A percentile compares a stretch with the other conserved stretches of the same genome.
phyloP scores from a whole-genome alignment of 495 filamentous ascomycete genomes.

The Aspergillus asperescens region DNA sequence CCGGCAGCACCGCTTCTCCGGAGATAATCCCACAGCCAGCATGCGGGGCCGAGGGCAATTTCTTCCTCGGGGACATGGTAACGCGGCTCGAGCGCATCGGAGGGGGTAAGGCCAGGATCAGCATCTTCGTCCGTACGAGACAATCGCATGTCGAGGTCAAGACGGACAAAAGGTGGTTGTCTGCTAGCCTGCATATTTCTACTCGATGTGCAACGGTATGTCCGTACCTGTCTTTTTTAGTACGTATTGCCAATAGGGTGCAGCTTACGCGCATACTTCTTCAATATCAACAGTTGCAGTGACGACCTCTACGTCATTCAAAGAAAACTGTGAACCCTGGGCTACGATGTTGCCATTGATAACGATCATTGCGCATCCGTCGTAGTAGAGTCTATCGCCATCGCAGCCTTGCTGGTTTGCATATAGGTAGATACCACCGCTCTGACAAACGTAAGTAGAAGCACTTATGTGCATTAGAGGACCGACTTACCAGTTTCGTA shows the following conservation, averaged over 20 bases:
- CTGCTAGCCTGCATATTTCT: slow-evolving; percentile 40
- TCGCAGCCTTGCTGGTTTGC: slow-evolving; percentile 72
- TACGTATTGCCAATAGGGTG: background rate
- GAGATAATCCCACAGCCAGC: slow-evolving; percentile 86
- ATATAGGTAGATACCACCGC: slow-evolving; percentile 74
- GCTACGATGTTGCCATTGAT: slow-evolving; percentile 68
- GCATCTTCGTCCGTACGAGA: slow-evolving; percentile 31
- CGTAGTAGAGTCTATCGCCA: slow-evolving; percentile 60
- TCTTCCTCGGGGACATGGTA: slow-evolving; percentile 69
- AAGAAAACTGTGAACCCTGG: slow-evolving; percentile 66
- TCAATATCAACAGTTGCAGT: slow-evolving; percentile 79
- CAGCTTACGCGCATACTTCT: slow-evolving; percentile 48
- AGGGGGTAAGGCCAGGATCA: slow-evolving; percentile 38
- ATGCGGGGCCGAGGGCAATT: slow-evolving; percentile 63
- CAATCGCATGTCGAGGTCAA: slow-evolving; percentile 35
- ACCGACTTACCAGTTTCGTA: slow-evolving; percentile 51
- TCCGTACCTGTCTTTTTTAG: slow-evolving; percentile 26
- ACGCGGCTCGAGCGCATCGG: slow-evolving; percentile 38
- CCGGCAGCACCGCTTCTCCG: slow-evolving; percentile 57
- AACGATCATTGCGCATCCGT: slow-evolving; percentile 75
- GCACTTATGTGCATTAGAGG: background rate
- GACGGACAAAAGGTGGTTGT: slow-evolving; percentile 30
- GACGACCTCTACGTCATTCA: slow-evolving; percentile 80
- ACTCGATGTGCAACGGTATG: slow-evolving; percentile 32
- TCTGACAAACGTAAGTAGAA: slow-evolving; percentile 23